Evolutionary conservation across 495 filamentous ascomycete genomes (phyloP).

Genomic region (Tuber indicum): DNA sequence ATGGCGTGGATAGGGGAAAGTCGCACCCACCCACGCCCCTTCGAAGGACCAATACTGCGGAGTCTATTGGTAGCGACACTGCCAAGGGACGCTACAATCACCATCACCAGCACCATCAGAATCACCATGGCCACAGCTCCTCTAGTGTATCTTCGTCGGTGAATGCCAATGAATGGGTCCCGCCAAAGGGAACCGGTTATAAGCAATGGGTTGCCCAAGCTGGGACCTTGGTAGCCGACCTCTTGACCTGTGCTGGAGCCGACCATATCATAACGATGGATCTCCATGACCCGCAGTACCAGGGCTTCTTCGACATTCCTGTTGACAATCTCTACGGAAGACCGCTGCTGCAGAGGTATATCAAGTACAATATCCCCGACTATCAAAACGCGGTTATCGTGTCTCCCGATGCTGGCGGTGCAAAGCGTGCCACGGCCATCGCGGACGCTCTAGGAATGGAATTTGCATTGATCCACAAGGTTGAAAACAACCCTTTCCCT

Average conservation of each 20-base stretch:
- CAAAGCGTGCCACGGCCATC: conserved; percentile 94
- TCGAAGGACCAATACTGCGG: conserved; percentile 55
- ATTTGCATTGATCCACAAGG: conserved; percentile 98
- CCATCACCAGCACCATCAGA: conserved; percentile 37
- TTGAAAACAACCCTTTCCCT: conserved; percentile 38
- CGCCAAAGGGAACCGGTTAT: conserved; percentile 66
- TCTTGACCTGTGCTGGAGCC: conserved; percentile 89
- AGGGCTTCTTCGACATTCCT: conserved; percentile 97
- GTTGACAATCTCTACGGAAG: conserved; percentile 94
- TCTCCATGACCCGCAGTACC: conserved; percentile 95
- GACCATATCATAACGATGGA: conserved; percentile 98
- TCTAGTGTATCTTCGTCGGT: conserved; percentile 29
- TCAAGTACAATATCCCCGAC: conserved; percentile 77
- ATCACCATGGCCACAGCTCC: conserved; percentile 20
- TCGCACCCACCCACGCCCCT: conserved; percentile 14
- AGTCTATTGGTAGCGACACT: conserved; percentile 50
- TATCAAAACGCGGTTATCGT: conserved; percentile 86
- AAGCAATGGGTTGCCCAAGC: conserved; percentile 98
- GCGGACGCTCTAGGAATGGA: conserved; percentile 86
- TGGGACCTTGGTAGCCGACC: conserved; percentile 87
- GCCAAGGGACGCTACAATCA: background rate
- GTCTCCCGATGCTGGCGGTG: conserved; percentile 91
- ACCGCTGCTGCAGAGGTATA: conserved; percentile 81
- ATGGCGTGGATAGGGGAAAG: conserved; percentile 23
- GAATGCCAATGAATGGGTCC: conserved; percentile 38